These are phyloP conservation scores for Tieghemostelium lacteum DNA, from an alignment of 78 protist species.

Conservation along the genomic window DNA sequence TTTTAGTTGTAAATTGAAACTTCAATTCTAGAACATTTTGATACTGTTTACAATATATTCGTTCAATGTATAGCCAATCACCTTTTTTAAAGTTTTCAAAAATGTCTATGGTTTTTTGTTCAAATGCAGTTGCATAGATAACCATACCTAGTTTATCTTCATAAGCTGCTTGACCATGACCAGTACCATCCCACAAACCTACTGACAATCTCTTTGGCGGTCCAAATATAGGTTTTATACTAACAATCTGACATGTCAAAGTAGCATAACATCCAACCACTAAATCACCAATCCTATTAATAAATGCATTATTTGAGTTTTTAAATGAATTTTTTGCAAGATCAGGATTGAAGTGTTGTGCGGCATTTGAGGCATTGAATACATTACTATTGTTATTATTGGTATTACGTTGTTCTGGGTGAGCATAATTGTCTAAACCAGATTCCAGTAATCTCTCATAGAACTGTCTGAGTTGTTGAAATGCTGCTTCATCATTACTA, in stretches of 20 bases:
- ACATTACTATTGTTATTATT: background rate
- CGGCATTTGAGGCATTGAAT: background rate
- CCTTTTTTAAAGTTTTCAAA: background rate
- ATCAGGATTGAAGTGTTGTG: background rate
- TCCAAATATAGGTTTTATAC: background rate
- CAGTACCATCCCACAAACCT: slow-evolving; percentile 64
- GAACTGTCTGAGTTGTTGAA: background rate
- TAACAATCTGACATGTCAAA: background rate
- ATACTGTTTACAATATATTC: background rate
- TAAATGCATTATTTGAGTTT: background rate
- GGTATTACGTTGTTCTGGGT: background rate
- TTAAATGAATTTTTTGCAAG: background rate
- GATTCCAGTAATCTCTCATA: background rate
- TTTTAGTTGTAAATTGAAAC: background rate
- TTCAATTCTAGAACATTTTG: slow-evolving; percentile 6
- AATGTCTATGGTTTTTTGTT: background rate
- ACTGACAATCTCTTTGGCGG: background rate
- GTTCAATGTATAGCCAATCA: background rate
- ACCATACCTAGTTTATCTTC: background rate
- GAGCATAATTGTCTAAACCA: no score
- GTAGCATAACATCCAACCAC: background rate
- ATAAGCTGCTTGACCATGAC: background rate
- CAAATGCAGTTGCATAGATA: slow-evolving; percentile 4
- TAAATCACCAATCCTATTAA: background rate
- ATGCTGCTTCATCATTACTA: background rate